These are phyloP conservation scores for Ustilago tritici DNA, from an alignment of 1,284 basidiomycete species.

Conservation along the genomic window DNA sequence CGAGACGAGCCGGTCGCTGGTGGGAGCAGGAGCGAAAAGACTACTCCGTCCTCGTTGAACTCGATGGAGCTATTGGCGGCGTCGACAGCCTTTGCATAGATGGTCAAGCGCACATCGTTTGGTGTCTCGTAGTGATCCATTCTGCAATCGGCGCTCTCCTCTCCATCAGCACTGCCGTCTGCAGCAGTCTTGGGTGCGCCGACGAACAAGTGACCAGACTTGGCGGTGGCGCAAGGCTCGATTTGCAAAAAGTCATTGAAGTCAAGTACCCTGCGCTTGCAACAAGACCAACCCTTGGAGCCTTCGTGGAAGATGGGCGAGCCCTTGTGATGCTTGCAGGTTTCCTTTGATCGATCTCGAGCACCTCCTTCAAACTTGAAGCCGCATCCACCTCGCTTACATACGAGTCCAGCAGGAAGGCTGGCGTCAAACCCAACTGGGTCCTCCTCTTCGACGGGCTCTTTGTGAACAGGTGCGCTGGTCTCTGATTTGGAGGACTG, in stretches of 20 bases:
- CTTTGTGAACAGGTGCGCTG: conserved; percentile 14
- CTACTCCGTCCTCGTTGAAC: conserved; percentile 51
- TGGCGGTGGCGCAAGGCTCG: conserved; percentile 59
- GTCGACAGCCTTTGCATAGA: conserved; percentile 65
- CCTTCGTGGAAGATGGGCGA: conserved; percentile 69
- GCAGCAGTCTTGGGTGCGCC: conserved; percentile 36
- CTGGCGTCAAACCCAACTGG: conserved; percentile 21
- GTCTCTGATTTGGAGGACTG: conserved; percentile 10
- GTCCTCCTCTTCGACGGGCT: conserved; percentile 44
- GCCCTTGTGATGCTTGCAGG: conserved; percentile 64
- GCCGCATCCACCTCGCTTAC: conserved; percentile 58
- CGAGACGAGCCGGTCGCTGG: conserved; percentile 45
- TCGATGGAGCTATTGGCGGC: conserved; percentile 53
- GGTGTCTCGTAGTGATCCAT: conserved; percentile 69
- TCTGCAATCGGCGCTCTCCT: conserved; percentile 56
- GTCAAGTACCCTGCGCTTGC: conserved; percentile 66
- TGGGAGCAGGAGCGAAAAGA: conserved; percentile 57
- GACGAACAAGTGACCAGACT: conserved; percentile 63
- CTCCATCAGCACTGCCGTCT: conserved; percentile 22
- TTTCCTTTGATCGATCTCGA: conserved; percentile 45
- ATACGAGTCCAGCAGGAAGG: conserved; percentile 41
- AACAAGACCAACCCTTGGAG: conserved; percentile 68
- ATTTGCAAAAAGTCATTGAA: conserved; percentile 68
- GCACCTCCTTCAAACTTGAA: conserved; percentile 38
- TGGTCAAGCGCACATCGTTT: conserved; percentile 61